Percentiles rank a stretch among this genome's conserved stretches.
Conservation (phyloP, 163 green algal genomes). For the Chlamydomonas reinhardtii region DNA sequence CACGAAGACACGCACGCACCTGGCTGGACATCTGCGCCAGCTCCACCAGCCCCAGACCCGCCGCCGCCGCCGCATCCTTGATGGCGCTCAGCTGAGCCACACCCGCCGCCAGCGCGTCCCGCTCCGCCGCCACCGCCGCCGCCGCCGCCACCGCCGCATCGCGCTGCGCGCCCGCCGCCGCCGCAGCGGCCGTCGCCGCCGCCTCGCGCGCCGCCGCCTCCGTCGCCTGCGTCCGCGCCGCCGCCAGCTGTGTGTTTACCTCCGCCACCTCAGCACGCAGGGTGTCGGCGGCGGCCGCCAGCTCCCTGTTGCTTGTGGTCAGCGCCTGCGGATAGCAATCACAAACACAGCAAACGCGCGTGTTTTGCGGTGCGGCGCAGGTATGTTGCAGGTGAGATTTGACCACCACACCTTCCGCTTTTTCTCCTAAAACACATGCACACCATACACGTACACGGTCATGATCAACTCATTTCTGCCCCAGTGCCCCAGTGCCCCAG, state of each 20-base stretch:
- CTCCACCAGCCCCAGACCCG: conserved; percentile 26
- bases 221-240: neutral
- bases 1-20: no score
- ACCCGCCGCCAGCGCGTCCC: conserved; percentile 8
- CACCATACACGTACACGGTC: no score
- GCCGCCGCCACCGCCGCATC: neutral
- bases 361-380: no score
- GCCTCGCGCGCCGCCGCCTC: conserved; percentile 4
- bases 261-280: conserved; percentile 14
- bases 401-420: no score
- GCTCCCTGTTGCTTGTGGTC: neutral
- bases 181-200: neutral
- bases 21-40: conserved; percentile 24
- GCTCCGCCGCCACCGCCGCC: neutral
- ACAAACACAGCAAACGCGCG: no score
- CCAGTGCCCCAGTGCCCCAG: no score
- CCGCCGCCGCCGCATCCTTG: conserved; percentile 15
- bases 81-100: conserved; percentile 9
- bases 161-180: neutral
- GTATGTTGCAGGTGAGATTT: no score
- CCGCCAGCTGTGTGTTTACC: neutral
- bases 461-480: no score
- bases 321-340: neutral
- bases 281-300: neutral
- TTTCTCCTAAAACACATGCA: no score